phyloP scores from a whole-genome alignment of 371 early-diverging fungal species.

The Apophysomyces trapeziformis region DNA sequence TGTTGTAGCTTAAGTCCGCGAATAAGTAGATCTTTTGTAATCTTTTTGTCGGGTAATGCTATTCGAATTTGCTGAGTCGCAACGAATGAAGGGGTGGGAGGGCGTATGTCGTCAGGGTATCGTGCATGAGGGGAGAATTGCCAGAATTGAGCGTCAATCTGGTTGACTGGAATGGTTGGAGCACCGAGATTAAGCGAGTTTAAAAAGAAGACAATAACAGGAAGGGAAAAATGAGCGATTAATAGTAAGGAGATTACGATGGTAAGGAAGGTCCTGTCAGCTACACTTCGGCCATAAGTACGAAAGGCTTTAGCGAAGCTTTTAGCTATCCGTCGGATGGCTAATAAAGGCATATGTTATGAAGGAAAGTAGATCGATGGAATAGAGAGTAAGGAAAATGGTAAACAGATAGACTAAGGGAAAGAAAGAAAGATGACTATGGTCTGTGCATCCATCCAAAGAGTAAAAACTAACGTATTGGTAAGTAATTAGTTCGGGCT shows the following conservation, averaged over 20 bases:
- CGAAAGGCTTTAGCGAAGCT: slow-evolving; percentile 37
- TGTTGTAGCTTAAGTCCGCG: slow-evolving; percentile 29
- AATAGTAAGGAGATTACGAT: slow-evolving; percentile 49
- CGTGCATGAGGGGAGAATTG: slow-evolving; percentile 42
- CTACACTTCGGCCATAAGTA: slow-evolving; percentile 58
- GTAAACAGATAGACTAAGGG: background rate
- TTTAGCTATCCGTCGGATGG: background rate
- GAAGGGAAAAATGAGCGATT: slow-evolving; percentile 52
- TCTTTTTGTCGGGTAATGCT: slow-evolving; percentile 35
- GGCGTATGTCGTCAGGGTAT: slow-evolving; percentile 20
- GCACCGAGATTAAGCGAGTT: slow-evolving; percentile 19
- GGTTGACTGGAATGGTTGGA: slow-evolving; percentile 23
- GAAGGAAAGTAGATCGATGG: background rate
- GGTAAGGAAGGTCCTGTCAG: slow-evolving; percentile 50
- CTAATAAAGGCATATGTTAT: slow-evolving; percentile 1
- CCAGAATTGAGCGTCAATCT: slow-evolving; percentile 37
- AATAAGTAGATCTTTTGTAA: slow-evolving; percentile 29
- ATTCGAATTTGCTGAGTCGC: slow-evolving; percentile 43
- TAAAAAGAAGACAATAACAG: slow-evolving; percentile 31
- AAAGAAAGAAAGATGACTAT: background rate
- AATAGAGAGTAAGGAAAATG: background rate
- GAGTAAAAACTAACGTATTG: too few species aligned
- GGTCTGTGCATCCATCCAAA: slow-evolving; percentile 11
- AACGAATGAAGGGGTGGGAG: slow-evolving; percentile 30
- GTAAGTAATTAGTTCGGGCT: background rate